Evolutionary conservation across 2,329 filamentous ascomycete genomes (phyloP).

Genomic region (Ceratocystiopsis minuta): DNA sequence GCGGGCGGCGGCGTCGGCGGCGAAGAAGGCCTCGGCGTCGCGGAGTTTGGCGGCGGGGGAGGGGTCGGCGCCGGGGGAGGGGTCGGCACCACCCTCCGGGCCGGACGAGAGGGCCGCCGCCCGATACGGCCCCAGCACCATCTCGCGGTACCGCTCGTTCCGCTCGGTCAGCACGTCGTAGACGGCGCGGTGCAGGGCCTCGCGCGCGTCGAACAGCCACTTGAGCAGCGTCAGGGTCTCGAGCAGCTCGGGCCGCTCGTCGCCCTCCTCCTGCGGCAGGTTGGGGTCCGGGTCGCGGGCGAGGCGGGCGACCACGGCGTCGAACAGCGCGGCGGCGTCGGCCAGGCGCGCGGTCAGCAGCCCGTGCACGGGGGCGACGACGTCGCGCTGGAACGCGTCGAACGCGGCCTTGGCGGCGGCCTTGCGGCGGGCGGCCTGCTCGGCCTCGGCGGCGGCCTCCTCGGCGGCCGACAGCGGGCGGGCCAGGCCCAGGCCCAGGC

Average conservation of each 20-base stretch:
- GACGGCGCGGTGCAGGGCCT: constrained; percentile 66
- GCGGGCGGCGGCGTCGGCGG: constrained; percentile 56
- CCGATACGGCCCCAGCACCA: constrained; percentile 66
- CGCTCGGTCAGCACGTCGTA: constrained; percentile 74
- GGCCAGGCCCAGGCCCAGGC: constrained; percentile 49
- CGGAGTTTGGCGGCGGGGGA: constrained; percentile 45
- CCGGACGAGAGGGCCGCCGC: constrained; percentile 33
- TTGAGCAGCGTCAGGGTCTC: constrained; percentile 91
- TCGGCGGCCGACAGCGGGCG: constrained; percentile 21
- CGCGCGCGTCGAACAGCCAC: constrained; percentile 92
- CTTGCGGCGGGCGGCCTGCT: constrained; percentile 28
- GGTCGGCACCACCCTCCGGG: too few species aligned
- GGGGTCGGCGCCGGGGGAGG: too few species aligned
- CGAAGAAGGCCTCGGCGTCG: constrained; percentile 68
- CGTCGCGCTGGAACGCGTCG: constrained; percentile 63
- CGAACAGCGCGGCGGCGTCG: constrained; percentile 59
- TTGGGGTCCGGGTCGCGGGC: constrained; percentile 60
- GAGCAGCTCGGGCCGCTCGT: constrained; percentile 81
- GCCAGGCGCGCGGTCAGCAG: constrained; percentile 60
- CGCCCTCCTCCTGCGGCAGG: constrained; percentile 81
- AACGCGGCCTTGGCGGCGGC: constrained; percentile 65
- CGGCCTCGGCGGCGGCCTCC: constrained; percentile 16
- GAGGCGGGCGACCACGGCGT: constrained; percentile 51
- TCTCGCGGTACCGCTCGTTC: constrained; percentile 69
- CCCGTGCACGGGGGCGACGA: constrained; percentile 70